A percentile compares a stretch with the other conserved stretches of the same genome.
Conservation (phyloP, 2,329 filamentous ascomycete species). For the Beauveria caledonica region DNA sequence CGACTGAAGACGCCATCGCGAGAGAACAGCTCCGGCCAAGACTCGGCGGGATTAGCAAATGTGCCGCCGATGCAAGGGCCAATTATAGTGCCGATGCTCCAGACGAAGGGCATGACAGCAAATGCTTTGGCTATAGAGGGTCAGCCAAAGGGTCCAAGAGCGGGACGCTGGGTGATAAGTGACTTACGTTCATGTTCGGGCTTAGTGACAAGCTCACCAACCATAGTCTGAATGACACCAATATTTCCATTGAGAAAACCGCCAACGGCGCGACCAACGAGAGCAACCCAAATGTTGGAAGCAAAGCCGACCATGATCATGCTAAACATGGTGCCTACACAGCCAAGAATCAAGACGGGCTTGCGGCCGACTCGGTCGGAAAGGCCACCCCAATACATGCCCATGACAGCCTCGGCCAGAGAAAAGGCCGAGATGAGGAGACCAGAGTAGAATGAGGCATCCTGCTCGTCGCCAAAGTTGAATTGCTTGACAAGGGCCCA, state of each 20-base stretch:
- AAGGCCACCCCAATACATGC: constrained; percentile 79
- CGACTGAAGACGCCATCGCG: constrained; percentile 59
- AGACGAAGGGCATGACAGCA: constrained; percentile 89
- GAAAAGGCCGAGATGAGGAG: constrained; percentile 81
- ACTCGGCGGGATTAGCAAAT: constrained; percentile 69
- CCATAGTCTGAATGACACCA: constrained; percentile 87
- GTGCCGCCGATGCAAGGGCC: constrained; percentile 82
- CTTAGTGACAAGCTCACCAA: constrained; percentile 75
- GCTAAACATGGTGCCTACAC: constrained; percentile 72
- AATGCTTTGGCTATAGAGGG: constrained; percentile 62
- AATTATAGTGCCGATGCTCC: constrained; percentile 83
- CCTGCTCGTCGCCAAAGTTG: constrained; percentile 58
- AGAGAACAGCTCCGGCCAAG: constrained; percentile 66
- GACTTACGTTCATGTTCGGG: constrained; percentile 77
- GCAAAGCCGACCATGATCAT: constrained; percentile 78
- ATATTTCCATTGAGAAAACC: constrained; percentile 88
- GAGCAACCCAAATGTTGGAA: constrained; percentile 73
- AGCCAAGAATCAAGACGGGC: constrained; percentile 74
- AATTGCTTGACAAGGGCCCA: constrained; percentile 76
- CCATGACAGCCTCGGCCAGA: constrained; percentile 72
- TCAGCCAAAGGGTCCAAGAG: constrained; percentile 13
- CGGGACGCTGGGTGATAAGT: not conserved
- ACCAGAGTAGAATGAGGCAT: constrained; percentile 84
- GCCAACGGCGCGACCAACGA: constrained; percentile 67
- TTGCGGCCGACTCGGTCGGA: constrained; percentile 80